phyloP scores from a whole-genome alignment of 441 rosid species.

The Syzygium malaccense region DNA sequence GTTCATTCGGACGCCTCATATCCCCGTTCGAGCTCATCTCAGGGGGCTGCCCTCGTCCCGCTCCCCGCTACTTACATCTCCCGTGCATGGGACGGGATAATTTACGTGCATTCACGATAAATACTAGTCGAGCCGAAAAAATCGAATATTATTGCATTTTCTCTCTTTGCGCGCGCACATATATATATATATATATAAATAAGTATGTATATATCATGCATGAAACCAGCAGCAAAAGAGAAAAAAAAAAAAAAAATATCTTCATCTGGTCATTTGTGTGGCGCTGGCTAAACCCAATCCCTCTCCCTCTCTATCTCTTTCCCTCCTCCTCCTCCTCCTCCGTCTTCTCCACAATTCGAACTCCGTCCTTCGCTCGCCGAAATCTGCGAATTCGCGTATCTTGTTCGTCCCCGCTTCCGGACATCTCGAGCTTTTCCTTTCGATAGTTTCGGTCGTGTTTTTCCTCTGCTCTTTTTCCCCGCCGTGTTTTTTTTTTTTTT shows the following conservation, averaged over 20 bases:
- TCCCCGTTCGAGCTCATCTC: neutral
- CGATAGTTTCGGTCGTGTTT: constrained; percentile 3
- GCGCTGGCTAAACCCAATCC: constrained; percentile 25
- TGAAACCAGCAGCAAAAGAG: neutral
- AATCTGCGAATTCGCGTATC: neutral
- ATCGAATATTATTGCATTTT: neutral
- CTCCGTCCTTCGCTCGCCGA: neutral
- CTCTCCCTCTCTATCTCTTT: constrained; percentile 9
- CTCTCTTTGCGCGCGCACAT: no score
- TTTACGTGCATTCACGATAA: neutral
- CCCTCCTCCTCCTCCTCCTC: constrained; percentile 17
- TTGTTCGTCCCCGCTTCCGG: neutral
- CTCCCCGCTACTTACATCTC: neutral
- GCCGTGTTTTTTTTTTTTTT: neutral
- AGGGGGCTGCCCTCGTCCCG: neutral
- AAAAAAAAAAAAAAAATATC: constrained; percentile 19
- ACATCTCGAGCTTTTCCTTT: neutral
- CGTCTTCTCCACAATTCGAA: constrained; percentile 7
- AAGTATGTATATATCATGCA: neutral
- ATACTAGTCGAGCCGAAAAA: neutral
- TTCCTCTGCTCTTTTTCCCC: no score
- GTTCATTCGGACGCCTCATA: accelerated
- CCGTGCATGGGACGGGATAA: neutral
- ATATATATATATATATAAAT: neutral
- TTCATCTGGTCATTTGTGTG: constrained; percentile 48